A percentile compares a stretch with the other conserved stretches of the same genome.
phyloP scores from a whole-genome alignment of 225 moss, liverwort and hornwort species.

The Lunularia cruciata region DNA sequence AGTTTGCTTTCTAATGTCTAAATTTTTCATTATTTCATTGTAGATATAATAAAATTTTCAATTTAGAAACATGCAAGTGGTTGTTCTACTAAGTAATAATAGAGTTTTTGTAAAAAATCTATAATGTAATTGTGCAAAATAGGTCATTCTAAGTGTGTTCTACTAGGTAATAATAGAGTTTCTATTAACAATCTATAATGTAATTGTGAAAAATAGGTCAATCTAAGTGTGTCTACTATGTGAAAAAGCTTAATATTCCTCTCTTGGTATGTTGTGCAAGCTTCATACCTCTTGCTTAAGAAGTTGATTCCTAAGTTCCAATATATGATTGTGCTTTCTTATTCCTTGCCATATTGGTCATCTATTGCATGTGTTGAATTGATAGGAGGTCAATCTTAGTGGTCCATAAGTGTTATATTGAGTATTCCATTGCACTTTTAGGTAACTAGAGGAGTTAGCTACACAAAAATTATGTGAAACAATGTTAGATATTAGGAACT shows the following conservation, averaged over 20 bases:
- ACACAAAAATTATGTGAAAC: conserved; percentile 95
- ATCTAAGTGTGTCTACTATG: conserved; percentile 89
- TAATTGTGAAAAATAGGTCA: conserved; percentile 53
- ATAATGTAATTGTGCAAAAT: too few species aligned
- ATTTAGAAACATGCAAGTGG: too few species aligned
- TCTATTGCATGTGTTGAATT: too few species aligned
- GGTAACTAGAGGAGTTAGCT: conserved; percentile 98
- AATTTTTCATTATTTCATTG: too few species aligned
- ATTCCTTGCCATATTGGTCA: too few species aligned
- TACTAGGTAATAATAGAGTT: not conserved
- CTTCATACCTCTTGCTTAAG: not conserved
- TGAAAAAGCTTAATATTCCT: conserved; percentile 87
- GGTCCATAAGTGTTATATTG: not conserved
- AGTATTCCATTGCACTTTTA: conserved; percentile 22
- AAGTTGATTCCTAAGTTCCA: not conserved
- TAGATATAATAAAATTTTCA: too few species aligned
- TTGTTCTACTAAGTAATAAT: too few species aligned
- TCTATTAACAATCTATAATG: not conserved
- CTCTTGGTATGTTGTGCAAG: conserved; percentile 55
- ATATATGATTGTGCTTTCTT: not conserved
- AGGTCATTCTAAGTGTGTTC: too few species aligned
- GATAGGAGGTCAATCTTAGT: too few species aligned
- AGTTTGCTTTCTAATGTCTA: too few species aligned
- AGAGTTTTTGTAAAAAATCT: too few species aligned
- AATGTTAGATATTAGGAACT: conserved; percentile 98